Conservation (phyloP, 768 basidiomycete genomes). For the Lyophyllum decastes region DNA sequence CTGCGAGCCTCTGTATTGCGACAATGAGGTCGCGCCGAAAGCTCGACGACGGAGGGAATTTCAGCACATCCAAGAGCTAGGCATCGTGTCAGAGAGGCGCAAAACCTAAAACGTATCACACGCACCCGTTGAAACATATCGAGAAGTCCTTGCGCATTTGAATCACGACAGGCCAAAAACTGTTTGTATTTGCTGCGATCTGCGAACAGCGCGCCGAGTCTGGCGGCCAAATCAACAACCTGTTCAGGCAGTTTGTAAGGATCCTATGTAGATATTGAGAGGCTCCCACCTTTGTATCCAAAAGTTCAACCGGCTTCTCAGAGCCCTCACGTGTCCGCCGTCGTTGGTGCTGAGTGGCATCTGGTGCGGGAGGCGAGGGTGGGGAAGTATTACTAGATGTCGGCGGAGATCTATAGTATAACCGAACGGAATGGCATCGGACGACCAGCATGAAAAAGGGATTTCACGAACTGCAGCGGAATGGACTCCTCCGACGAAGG, state of each 20-base stretch:
- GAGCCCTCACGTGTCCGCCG: no score
- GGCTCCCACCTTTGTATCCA: no score
- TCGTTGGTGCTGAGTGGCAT: no score
- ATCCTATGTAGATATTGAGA: no score
- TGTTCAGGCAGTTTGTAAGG: neutral
- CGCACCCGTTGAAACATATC: neutral
- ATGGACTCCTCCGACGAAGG: no score
- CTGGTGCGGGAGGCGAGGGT: no score
- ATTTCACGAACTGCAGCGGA: no score
- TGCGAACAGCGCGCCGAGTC: neutral
- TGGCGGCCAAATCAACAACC: neutral
- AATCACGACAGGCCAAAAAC: neutral
- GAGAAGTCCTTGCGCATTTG: neutral
- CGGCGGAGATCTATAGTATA: no score
- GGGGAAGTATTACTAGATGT: no score
- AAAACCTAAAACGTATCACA: neutral
- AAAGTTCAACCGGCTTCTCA: no score
- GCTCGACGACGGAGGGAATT: neutral
- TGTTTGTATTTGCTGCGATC: neutral
- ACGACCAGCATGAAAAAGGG: no score
- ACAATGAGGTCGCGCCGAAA: constrained; percentile 1
- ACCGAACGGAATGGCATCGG: no score
- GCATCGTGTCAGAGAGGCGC: neutral
- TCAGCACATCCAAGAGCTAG: neutral
- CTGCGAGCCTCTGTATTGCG: neutral